These are phyloP conservation scores for Globisporangium spinosum DNA, from an alignment of 352 stramenopile species.

Conservation along the genomic window DNA sequence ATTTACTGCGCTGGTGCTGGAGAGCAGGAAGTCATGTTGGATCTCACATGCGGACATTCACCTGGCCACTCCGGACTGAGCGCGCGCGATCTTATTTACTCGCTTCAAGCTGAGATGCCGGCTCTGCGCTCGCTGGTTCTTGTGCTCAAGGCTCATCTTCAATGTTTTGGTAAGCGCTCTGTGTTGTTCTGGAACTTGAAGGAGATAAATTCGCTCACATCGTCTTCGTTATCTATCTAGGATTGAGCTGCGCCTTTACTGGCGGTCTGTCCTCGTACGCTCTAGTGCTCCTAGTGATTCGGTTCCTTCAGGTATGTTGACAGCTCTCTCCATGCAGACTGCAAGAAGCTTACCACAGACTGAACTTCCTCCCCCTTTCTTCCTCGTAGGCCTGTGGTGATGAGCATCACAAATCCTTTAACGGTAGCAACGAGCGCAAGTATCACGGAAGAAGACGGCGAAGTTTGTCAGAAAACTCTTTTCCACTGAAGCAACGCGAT, in stretches of 20 bases:
- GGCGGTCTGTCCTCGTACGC: conserved; percentile 95
- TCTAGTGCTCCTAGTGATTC: conserved; percentile 92
- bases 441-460: neutral
- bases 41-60: conserved; percentile 94
- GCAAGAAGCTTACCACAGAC: neutral
- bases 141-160: conserved; percentile 89
- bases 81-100: conserved; percentile 91
- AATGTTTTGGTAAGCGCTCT: conserved; percentile 40
- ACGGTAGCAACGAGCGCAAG: conserved; percentile 15
- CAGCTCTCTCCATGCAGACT: neutral
- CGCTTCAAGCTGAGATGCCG: conserved; percentile 88
- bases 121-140: conserved; percentile 93
- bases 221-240: conserved; percentile 37
- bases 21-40: conserved; percentile 68
- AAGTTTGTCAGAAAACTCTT: neutral
- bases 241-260: conserved; percentile 92
- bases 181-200: neutral
- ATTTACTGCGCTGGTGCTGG: conserved; percentile 29
- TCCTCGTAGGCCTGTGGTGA: conserved; percentile 62
- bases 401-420: conserved; percentile 52
- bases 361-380: neutral
- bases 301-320: conserved; percentile 86
- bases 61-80: conserved; percentile 92
- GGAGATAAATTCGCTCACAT: conserved; percentile 3
- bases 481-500: neutral